Evolutionary conservation across 2,329 filamentous ascomycete genomes (phyloP).

Genomic region (Trichophyton mentagrophytes): DNA sequence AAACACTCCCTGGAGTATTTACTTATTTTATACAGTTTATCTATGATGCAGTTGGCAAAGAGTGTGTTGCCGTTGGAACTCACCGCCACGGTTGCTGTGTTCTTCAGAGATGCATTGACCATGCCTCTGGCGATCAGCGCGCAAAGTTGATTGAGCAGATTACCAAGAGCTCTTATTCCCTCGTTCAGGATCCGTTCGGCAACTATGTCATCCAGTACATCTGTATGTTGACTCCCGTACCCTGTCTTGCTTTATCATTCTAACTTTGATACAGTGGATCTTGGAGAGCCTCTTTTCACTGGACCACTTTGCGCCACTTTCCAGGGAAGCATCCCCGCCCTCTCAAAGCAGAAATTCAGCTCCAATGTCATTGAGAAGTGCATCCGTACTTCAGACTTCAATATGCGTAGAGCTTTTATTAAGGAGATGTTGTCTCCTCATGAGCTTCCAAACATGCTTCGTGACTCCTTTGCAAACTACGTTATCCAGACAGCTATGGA

Average conservation of each 20-base stretch:
- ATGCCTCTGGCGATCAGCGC: conserved; percentile 83
- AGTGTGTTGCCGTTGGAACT: conserved; percentile 84
- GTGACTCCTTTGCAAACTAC: conserved; percentile 92
- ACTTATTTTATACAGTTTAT: conserved; percentile 52
- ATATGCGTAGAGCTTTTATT: conserved; percentile 68
- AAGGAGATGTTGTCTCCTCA: conserved; percentile 59
- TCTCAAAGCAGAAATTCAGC: conserved; percentile 96
- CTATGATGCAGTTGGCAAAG: conserved; percentile 77
- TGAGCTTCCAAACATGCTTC: conserved; percentile 78
- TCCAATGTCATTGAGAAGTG: conserved; percentile 98
- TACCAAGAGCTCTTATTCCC: conserved; percentile 70
- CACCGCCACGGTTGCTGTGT: conserved; percentile 98
- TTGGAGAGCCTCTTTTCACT: conserved; percentile 77
- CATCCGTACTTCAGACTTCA: conserved; percentile 65
- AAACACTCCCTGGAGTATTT: neutral
- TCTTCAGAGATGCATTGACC: conserved; percentile 93
- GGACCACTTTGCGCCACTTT: conserved; percentile 78
- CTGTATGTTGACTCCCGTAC: conserved; percentile 21
- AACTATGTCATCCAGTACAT: conserved; percentile 99
- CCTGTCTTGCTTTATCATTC: neutral
- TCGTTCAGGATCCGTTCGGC: conserved; percentile 94
- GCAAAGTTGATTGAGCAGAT: conserved; percentile 74
- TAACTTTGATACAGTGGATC: conserved; percentile 44
- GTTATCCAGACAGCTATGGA: conserved; percentile 94
- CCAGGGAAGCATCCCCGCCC: conserved; percentile 53